Conservation (phyloP, 202 grass and related monocot species). For the Miscanthus sacchariflorus region DNA sequence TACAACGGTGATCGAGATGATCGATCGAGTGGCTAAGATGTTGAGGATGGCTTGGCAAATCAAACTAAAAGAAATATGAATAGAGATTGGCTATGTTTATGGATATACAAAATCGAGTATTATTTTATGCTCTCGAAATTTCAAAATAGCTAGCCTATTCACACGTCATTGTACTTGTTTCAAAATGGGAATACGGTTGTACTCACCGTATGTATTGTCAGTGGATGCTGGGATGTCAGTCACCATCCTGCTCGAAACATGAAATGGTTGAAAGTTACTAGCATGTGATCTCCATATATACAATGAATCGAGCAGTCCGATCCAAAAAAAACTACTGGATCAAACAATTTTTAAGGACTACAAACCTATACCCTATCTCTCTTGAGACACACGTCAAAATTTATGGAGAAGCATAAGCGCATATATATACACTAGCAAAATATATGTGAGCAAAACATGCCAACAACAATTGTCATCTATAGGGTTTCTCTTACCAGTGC, state of each 20-base stretch:
- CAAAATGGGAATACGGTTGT: background rate
- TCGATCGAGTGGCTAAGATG: background rate
- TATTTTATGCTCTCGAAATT: background rate
- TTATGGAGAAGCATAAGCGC: background rate
- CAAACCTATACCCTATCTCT: background rate
- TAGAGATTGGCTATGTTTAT: background rate
- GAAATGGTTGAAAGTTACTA: background rate
- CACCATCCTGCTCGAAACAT: constrained; percentile 68
- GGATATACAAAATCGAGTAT: background rate
- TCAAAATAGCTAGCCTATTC: background rate
- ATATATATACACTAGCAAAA: background rate
- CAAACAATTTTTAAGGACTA: background rate
- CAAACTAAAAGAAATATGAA: background rate
- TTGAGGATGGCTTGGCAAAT: background rate
- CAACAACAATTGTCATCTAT: background rate
- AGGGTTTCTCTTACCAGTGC: constrained; percentile 65
- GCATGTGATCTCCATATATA: background rate
- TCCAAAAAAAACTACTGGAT: background rate
- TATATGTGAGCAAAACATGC: background rate
- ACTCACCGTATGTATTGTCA: constrained; percentile 66
- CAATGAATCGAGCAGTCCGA: background rate
- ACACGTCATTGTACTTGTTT: background rate
- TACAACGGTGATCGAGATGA: background rate
- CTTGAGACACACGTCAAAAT: background rate
- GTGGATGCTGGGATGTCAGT: constrained; percentile 93